Evolutionary conservation across 1,284 basidiomycete species (phyloP).

Genomic region (Amylostereum chailletii): DNA sequence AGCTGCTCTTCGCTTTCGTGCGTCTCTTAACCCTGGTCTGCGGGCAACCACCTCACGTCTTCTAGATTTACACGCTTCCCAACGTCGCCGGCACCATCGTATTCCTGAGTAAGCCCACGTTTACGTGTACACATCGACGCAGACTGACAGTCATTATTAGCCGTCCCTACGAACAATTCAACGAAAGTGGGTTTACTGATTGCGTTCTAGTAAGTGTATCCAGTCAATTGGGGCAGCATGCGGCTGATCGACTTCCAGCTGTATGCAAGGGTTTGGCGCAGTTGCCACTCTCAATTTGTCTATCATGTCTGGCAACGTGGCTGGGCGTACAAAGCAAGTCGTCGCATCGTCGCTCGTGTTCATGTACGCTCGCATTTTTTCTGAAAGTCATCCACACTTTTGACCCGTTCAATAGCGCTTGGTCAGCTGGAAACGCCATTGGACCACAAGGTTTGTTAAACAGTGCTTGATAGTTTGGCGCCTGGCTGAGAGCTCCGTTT

Average conservation of each 20-base stretch:
- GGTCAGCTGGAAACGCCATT: slow-evolving; percentile 42
- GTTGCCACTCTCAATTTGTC: slow-evolving; percentile 28
- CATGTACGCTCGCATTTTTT: slow-evolving; percentile 19
- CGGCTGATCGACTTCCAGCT: slow-evolving; percentile 18
- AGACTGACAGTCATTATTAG: slow-evolving; percentile 12
- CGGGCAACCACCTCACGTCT: background rate
- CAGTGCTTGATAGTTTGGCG: background rate
- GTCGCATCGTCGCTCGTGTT: slow-evolving; percentile 36
- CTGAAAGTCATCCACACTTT: background rate
- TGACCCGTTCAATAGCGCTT: slow-evolving; percentile 22
- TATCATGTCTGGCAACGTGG: slow-evolving; percentile 38
- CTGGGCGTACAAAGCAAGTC: slow-evolving; percentile 39
- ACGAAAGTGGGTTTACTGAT: slow-evolving; percentile 40
- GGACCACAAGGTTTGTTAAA: slow-evolving; percentile 32
- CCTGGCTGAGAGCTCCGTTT: background rate
- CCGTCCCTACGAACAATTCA: slow-evolving; percentile 28
- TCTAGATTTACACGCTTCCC: slow-evolving; percentile 36
- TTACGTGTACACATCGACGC: background rate
- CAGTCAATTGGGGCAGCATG: slow-evolving; percentile 1
- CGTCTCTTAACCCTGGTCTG: slow-evolving; percentile 10
- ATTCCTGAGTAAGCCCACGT: slow-evolving; percentile 27
- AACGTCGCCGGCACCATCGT: slow-evolving; percentile 42
- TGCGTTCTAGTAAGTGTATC: slow-evolving; percentile 35
- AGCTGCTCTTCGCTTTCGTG: slow-evolving; percentile 34
- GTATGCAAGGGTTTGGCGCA: slow-evolving; percentile 29